Base-by-base conservation (phyloP, 108 stramenopile genomes). In the Cylindrotheca closterium region DNA sequence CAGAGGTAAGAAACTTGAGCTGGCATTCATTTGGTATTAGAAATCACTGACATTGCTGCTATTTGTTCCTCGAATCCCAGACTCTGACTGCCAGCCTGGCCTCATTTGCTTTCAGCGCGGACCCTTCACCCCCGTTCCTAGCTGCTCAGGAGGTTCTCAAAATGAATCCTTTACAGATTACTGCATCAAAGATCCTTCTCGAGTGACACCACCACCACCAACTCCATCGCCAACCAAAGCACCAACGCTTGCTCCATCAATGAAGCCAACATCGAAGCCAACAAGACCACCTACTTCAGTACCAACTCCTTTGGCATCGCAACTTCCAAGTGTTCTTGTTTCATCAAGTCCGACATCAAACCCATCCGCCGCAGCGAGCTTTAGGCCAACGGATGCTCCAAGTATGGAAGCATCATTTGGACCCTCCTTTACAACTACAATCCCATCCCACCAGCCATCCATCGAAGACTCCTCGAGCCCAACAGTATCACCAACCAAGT, bases 11-110 rank as follows among this genome's bases (percentile, higher is more conserved):
- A 67, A 79, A 30, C 73, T 71, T 27, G 67, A 26, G 2, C 10
- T 23, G 24, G 77, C 61, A 12, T 58, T 74, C 23, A 22, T 58
- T 19, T 82, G 81, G 48, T 71, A 57, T 33, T 28, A 63, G 26
- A 73, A 74, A 55, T n/a, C n/a, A n/a, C n/a, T n/a, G n/a, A n/a
- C n/a, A n/a, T n/a, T n/a, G n/a, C n/a, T n/a, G 17, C 42, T 12
- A 17, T 29, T 47, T 25, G 37, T 42, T 42, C 15, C 37, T 15
- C 37, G 10, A 7, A 10, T 42, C 37, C 7, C 37, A 15, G 7
- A 7, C 37, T 10, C 37, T 42, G 37, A 42, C 37, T 42, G 37
- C 37, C 10, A 42, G 37, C 15, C 37, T 42, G 37, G 37, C 37
- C 15, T 42, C 7, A 42, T 42, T 42, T 42, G 37, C 15, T 42